Conservation (phyloP, 2,329 filamentous ascomycete species). For the Fusarium chuoi region DNA sequence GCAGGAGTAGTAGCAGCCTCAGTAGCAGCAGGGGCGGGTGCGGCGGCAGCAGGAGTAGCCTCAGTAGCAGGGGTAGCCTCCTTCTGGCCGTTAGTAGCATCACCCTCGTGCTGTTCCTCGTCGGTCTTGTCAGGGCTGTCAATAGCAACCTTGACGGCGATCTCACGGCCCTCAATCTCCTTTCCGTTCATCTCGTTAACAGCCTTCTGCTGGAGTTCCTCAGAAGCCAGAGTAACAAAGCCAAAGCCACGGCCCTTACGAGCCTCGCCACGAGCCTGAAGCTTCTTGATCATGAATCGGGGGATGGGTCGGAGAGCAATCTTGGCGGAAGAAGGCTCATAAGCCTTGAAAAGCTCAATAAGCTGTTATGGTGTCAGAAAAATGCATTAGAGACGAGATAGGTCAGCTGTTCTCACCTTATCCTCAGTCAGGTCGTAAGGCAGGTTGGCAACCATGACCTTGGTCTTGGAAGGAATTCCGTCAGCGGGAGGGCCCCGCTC, state of each 20-base stretch:
- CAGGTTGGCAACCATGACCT: constrained; percentile 99
- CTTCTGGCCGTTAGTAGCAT: constrained; percentile 57
- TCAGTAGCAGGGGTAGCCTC: constrained; percentile 47
- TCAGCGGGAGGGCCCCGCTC: constrained; percentile 97
- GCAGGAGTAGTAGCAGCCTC: constrained; percentile 42
- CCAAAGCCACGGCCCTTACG: constrained; percentile 99
- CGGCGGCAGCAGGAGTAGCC: constrained; percentile 33
- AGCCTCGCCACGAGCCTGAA: constrained; percentile 95
- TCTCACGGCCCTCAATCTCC: constrained; percentile 98
- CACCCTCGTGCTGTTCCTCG: constrained; percentile 73
- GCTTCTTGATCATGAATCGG: constrained; percentile 99
- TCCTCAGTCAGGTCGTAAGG: constrained; percentile 98
- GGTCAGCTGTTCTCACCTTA: constrained; percentile 71
- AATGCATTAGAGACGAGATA: neutral
- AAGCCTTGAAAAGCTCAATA: constrained; percentile 94
- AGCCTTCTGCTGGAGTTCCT: constrained; percentile 97
- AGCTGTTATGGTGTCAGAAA: constrained; percentile 69
- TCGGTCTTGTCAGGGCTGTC: constrained; percentile 97
- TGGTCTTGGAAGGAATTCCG: constrained; percentile 97
- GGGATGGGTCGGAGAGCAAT: constrained; percentile 98
- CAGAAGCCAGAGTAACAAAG: constrained; percentile 94
- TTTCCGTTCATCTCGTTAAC: constrained; percentile 99
- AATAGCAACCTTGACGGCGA: constrained; percentile 99
- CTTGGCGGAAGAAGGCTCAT: constrained; percentile 94
- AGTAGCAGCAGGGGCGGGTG: constrained; percentile 36